Conservation (phyloP, 257 asterid species). For the Solanum tacnaense region DNA sequence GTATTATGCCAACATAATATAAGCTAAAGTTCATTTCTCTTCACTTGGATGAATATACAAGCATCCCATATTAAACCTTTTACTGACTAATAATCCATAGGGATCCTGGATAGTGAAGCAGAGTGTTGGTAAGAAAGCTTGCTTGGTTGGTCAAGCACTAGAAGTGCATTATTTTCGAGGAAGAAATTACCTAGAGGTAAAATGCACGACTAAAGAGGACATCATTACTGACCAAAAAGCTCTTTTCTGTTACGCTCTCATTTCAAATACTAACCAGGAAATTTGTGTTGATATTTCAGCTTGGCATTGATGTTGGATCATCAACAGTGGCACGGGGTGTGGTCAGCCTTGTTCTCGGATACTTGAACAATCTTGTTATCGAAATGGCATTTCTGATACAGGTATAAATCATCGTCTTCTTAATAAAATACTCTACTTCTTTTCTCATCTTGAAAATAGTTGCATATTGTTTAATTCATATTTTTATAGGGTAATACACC, state of each 20-base stretch:
- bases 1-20: background rate
- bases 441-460: background rate
- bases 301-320: background rate
- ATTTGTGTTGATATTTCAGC: background rate
- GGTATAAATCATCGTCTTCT: background rate
- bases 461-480: background rate
- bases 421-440: background rate
- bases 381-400: background rate
- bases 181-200: background rate
- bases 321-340: background rate
- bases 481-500: background rate
- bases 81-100: background rate
- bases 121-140: background rate
- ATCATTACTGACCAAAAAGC: background rate
- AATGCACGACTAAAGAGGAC: background rate
- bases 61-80: background rate
- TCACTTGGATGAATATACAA: background rate
- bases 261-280: background rate
- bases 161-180: background rate
- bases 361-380: background rate
- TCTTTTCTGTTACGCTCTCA: background rate
- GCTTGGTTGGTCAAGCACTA: background rate
- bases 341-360: background rate
- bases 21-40: background rate
- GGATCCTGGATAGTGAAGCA: background rate